phyloP scores from a whole-genome alignment of 768 basidiomycete species.

The Naganishia vishniacii region DNA sequence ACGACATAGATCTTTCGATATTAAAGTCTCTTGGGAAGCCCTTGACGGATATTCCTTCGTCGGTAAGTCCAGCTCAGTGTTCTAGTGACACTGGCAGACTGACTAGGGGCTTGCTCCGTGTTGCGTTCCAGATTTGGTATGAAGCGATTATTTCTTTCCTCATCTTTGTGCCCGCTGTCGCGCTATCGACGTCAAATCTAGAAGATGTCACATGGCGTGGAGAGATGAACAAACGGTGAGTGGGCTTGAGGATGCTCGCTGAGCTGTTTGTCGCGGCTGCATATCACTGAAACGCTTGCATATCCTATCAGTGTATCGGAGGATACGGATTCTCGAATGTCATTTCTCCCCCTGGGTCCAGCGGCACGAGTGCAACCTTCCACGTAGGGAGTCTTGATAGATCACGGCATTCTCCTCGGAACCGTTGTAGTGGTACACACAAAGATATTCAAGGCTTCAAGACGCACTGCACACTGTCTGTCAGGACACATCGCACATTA shows the following conservation, averaged over 20 bases:
- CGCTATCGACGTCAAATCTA: conserved; percentile 33
- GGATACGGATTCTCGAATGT: conserved; percentile 39
- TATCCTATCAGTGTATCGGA: conserved; percentile 28
- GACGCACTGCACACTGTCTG: too few species aligned
- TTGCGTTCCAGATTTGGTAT: conserved; percentile 42
- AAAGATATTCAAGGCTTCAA: not conserved
- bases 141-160: conserved; percentile 40
- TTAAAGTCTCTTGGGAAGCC: conserved; percentile 41
- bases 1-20: conserved; percentile 41
- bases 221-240: conserved; percentile 43
- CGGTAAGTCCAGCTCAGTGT: conserved; percentile 34
- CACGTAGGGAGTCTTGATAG: not conserved
- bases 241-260: not conserved
- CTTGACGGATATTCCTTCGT: conserved; percentile 32
- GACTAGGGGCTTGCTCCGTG: too few species aligned
- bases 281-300: not conserved
- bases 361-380: not conserved
- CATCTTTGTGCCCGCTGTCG: conserved; percentile 42
- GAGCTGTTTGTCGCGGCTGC: not conserved
- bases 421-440: not conserved
- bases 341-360: conserved; percentile 33
- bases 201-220: conserved; percentile 46
- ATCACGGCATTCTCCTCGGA: not conserved
- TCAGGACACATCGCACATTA: too few species aligned
- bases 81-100: too few species aligned